Conservation (phyloP, 176 grass and related monocot genomes). For the Carex myosuroides region DNA sequence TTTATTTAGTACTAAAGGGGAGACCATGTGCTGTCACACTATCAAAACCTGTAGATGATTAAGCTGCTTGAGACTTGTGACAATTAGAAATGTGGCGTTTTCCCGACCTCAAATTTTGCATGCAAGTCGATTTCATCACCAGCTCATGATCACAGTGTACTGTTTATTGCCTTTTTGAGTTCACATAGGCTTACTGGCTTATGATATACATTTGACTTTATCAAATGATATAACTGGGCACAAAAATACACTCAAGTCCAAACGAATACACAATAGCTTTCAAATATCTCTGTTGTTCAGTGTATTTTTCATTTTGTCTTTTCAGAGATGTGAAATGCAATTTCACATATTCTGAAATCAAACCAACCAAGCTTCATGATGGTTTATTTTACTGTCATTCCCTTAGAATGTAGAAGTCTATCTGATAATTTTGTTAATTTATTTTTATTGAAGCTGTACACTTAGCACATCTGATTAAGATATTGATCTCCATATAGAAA, state of each 20-base stretch:
- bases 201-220: not conserved
- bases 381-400: not conserved
- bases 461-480: not conserved
- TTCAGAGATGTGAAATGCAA: not conserved
- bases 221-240: not conserved
- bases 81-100: not conserved
- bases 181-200: not conserved
- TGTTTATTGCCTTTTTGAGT: not conserved
- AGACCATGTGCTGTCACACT: not conserved
- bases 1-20: not conserved
- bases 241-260: not conserved
- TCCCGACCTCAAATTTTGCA: slow-evolving; percentile 12
- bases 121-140: slow-evolving; percentile 17
- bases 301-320: not conserved
- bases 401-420: not conserved
- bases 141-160: slow-evolving; percentile 5
- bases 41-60: slow-evolving; percentile 16
- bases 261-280: not conserved
- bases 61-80: not conserved
- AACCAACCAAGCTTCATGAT: not conserved
- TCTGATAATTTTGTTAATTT: not conserved
- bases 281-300: not conserved
- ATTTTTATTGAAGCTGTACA: not conserved
- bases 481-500: too few relatives aligned
- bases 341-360: not conserved